Evolutionary conservation across 345 rosid species (phyloP).

Genomic region (Pelargonium nanum): DNA sequence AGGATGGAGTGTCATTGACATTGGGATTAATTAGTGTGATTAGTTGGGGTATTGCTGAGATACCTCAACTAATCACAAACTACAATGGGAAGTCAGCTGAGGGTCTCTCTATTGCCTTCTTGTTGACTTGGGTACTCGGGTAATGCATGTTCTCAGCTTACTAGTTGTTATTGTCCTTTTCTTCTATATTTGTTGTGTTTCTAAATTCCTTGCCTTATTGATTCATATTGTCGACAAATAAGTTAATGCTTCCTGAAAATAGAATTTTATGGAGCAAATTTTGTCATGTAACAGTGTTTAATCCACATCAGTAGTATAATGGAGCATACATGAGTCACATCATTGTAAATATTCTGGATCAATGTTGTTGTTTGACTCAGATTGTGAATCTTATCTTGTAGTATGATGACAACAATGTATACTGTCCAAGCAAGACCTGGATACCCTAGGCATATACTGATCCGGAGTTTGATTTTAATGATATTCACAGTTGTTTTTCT

Average conservation of each 20-base stretch:
- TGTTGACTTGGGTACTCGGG: constrained; percentile 79
- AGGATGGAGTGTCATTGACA: constrained; percentile 36
- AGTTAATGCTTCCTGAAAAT: neutral
- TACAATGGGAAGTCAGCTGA: constrained; percentile 56
- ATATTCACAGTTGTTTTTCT: too few relatives aligned
- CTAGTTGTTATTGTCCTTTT: neutral
- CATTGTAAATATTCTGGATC: too few relatives aligned
- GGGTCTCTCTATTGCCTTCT: constrained; percentile 70
- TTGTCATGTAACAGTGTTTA: neutral
- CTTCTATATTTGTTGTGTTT: neutral
- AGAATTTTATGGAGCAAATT: neutral
- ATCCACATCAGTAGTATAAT: neutral
- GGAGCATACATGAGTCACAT: too few relatives aligned
- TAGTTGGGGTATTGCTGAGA: constrained; percentile 76
- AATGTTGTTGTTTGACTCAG: neutral
- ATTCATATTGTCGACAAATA: neutral
- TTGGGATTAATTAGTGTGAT: constrained; percentile 60
- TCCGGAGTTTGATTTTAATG: too few relatives aligned
- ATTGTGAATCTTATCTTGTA: neutral
- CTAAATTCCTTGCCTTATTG: too few relatives aligned
- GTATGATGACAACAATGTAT: neutral
- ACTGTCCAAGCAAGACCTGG: neutral
- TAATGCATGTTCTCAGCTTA: constrained; percentile 8
- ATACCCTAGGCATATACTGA: neutral
- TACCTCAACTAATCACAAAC: constrained; percentile 75